Conservation (phyloP, 2,329 filamentous ascomycete species). For the Hymenoscyphus infarciens region DNA sequence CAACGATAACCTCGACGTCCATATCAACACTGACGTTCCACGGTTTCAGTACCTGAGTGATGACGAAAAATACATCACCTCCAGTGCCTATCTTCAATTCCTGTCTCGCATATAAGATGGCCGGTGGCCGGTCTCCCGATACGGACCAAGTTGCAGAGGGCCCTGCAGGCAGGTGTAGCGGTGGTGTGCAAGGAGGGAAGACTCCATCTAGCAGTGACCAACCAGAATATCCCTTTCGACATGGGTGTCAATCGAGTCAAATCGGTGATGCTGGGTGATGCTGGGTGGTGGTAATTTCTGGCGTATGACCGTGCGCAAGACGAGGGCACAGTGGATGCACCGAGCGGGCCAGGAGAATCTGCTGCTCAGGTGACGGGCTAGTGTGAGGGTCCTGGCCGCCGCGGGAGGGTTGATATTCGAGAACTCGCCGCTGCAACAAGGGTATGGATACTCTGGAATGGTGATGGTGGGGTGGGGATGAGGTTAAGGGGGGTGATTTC, state of each 20-base stretch:
- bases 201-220: conserved; percentile 8
- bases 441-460: not conserved
- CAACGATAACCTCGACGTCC: not conserved
- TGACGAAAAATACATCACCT: conserved; percentile 5
- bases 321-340: not conserved
- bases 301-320: conserved; percentile 15
- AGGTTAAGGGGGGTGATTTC: not conserved
- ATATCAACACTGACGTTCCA: too few species aligned
- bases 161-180: not conserved
- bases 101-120: conserved; percentile 1
- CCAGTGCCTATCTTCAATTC: not conserved
- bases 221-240: conserved; percentile 1
- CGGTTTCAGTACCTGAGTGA: conserved; percentile 9
- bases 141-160: not conserved
- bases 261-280: not conserved
- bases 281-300: not conserved
- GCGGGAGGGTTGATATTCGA: not conserved
- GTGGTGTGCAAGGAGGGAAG: conserved; percentile 6
- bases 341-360: conserved; percentile 16
- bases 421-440: not conserved
- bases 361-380: conserved; percentile 27
- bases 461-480: conserved; percentile 1
- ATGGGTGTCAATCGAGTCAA: not conserved
- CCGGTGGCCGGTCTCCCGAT: not conserved
- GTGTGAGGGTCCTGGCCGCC: conserved; percentile 5